These are phyloP conservation scores for Pisolithus albus DNA, from an alignment of 768 basidiomycete genomes.

Conservation along the genomic window DNA sequence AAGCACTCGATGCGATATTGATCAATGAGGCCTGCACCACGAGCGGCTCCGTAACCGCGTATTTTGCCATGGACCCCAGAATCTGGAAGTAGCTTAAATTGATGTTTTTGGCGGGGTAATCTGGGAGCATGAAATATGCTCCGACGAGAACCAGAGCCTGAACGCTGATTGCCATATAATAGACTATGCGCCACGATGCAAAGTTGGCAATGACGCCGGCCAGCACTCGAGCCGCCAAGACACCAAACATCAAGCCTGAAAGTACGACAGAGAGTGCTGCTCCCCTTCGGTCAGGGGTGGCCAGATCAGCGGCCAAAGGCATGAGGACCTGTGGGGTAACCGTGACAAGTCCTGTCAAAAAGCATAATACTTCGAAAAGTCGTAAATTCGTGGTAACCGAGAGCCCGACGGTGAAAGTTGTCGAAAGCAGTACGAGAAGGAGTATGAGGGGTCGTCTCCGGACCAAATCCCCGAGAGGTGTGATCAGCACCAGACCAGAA, in stretches of 20 bases:
- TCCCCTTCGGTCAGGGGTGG: conserved; percentile 64
- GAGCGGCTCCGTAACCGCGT: conserved; percentile 68
- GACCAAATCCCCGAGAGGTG: conserved; percentile 79
- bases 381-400: conserved; percentile 52
- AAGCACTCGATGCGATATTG: conserved; percentile 53
- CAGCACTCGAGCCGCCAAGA: conserved; percentile 68
- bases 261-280: conserved; percentile 71
- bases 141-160: conserved; percentile 54
- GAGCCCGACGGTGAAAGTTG: conserved; percentile 62
- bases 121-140: conserved; percentile 64
- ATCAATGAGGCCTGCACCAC: conserved; percentile 64
- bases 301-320: conserved; percentile 74
- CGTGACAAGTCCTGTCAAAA: conserved; percentile 62
- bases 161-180: conserved; percentile 69
- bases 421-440: conserved; percentile 44
- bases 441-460: conserved; percentile 69
- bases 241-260: conserved; percentile 61
- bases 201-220: conserved; percentile 72
- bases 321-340: conserved; percentile 74
- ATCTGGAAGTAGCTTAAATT: conserved; percentile 62
- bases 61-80: conserved; percentile 71
- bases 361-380: conserved; percentile 62
- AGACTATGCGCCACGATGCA: conserved; percentile 64
- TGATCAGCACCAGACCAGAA: conserved; percentile 62
- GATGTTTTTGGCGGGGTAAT: conserved; percentile 73